Evolutionary conservation across 805 yeast species (phyloP), one percentile per base, ranked within the genome.

Genomic region (Suhomyces sp.): DNA sequence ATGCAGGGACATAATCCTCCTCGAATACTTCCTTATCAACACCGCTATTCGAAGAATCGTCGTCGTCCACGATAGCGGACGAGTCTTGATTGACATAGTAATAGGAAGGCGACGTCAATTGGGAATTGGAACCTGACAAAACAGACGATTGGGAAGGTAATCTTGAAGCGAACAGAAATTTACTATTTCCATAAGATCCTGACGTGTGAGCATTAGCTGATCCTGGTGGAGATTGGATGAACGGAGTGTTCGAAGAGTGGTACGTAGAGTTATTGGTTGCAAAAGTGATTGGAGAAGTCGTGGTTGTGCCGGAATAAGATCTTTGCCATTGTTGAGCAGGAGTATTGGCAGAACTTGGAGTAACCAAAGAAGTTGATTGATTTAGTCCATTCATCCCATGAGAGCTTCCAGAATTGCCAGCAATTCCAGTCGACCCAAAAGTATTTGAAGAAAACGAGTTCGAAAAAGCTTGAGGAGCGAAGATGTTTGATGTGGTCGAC

Each of bases 1-100:
- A 77, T 5, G 82, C 79, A 1, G 97, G 97, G 3, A 88, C 83
- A 47, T 78, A 83, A 52, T 85, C 95, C 45, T 85, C 90, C 30
- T 76, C 85, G 52, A 63, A 74, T 5, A 70, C 43, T 7, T 38
- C 50, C 15, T 26, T 31, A 11, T 39, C 50, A 11, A 33, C 31
- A 5, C 55, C 70, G 31, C 50, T 61, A 1, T 46, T 45, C 18
- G 34, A 22, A 10, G 29, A 33, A 14, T 47, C 53, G 22, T 54
- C 72, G 28, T 71, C 76, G 28, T 68, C 74, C n/a, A 36, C 50
- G 14, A 54, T 40, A 3, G 65, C 58, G 10, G 54, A 52, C 16
- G 44, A 48, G 25, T 32, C 29, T 19, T 29, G 33, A 16, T 12
- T 18, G 12, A 27, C 19, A 22, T 29, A 31, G 27, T 40, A 38